Base-by-base conservation (phyloP, 1,139 yeast species). In the Kurtzmaniella natalensis region DNA sequence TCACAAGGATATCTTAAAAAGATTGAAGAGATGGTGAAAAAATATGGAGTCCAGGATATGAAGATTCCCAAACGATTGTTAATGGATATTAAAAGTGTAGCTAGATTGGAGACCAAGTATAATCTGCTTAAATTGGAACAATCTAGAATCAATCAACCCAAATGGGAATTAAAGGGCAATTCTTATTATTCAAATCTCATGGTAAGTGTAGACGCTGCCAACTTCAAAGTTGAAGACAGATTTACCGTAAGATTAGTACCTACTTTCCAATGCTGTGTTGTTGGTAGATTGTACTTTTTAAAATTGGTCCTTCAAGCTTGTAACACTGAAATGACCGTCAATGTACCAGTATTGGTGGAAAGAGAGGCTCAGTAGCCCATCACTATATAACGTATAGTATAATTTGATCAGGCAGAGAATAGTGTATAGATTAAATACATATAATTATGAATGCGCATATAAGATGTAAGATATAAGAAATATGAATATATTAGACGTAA, bases 211-310 rank as follows among this genome's bases (percentile, higher is more conserved):
- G 37, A 34, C 18, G 27, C 30, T 15, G 14, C 27, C n/a, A 39
- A 47, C 25, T 32, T 47, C 11, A 40, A 36, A 9, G 28, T 30
- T 26, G 35, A 35, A 3, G 34, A 32, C 17, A 27, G 35, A 3
- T 58, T 35, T 32, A 42, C 37, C 37, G 43, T 41, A 40, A 41
- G 52, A 10, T 39, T 57, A 27, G 55, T 57, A 4, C 61, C 61
- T 5, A 47, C 47, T 18, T 54, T 55, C 40, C 60, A 57, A 35
- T 51, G 55, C 23, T 55, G 61, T 33, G 46, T 53, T 13, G 41
- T 53, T 28, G 59, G 59, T 10, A 45, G 61, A 6, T 44, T 47
- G 34, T 57, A 57, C 41, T 53, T 48, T 36, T 30, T 52, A 14
- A 38, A 40, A 14, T 37, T 55, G 2, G 40, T 40, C 7, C 37